Evolutionary conservation across 2,329 filamentous ascomycete genomes (phyloP).

Genomic region (Claviceps capensis): DNA sequence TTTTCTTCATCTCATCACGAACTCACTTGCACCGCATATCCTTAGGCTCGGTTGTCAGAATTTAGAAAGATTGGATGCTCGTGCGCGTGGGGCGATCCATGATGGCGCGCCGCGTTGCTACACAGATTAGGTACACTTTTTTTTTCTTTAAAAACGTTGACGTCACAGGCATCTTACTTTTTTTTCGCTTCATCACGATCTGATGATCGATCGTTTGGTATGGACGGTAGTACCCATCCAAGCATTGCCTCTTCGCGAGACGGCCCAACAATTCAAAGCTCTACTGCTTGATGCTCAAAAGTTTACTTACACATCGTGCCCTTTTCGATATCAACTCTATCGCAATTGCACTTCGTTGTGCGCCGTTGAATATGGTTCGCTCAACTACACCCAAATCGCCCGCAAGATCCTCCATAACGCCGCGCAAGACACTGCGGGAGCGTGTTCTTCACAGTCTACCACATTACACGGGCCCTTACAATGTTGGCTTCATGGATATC

Average conservation of each 20-base stretch:
- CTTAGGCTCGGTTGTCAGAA: not conserved
- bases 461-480: conserved; percentile 49
- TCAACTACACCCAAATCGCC: not conserved
- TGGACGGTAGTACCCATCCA: not conserved
- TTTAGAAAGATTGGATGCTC: not conserved
- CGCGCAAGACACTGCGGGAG: conserved; percentile 21
- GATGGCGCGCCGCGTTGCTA: not conserved
- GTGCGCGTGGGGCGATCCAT: not conserved
- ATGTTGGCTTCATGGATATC: conserved; percentile 54
- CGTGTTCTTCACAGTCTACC: conserved; percentile 37
- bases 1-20: no score
- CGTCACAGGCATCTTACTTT: conserved; percentile 1
- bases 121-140: no score
- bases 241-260: not conserved
- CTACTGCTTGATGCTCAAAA: not conserved
- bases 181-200: not conserved
- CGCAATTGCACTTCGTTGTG: not conserved
- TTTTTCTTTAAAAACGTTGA: not conserved
- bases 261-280: not conserved
- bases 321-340: not conserved
- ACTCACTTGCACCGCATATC: no score
- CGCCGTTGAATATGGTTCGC: conserved; percentile 2
- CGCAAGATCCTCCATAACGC: conserved; percentile 12
- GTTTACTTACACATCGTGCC: not conserved
- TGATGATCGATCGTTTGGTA: not conserved